Evolutionary conservation across 1,139 yeast species (phyloP).

Genomic region (Diutina siamensis): DNA sequence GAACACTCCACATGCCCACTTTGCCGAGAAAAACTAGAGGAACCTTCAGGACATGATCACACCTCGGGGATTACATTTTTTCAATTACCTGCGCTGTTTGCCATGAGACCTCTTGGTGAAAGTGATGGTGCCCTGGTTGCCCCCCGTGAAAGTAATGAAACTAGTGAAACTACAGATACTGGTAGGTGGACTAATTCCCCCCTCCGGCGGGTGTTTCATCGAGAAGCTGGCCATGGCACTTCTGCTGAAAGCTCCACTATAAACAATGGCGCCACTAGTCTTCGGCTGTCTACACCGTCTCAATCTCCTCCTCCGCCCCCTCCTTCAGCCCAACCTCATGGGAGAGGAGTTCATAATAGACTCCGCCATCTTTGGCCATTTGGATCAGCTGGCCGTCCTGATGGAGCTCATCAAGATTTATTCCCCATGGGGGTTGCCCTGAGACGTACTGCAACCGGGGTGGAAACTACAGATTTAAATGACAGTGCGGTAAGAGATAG

Average conservation of each 20-base stretch:
- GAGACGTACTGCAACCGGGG: neutral
- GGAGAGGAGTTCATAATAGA: neutral
- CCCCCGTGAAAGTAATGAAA: neutral
- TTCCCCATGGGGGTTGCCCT: constrained; percentile 4
- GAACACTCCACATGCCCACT: constrained; percentile 67
- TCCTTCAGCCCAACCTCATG: neutral
- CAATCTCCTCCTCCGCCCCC: neutral
- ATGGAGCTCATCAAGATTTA: neutral
- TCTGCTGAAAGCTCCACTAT: neutral
- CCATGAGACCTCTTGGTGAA: neutral
- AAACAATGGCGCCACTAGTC: neutral
- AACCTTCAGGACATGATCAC: neutral
- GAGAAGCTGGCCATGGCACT: neutral
- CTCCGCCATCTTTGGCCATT: neutral
- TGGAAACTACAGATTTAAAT: neutral
- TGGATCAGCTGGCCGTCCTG: neutral
- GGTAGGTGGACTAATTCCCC: too few relatives aligned
- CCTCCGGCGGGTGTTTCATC: neutral
- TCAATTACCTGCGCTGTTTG: neutral
- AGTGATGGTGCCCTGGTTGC: neutral
- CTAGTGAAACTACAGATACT: neutral
- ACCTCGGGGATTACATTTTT: neutral
- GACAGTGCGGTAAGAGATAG: too few relatives aligned
- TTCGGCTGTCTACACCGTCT: neutral
- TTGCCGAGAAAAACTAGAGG: constrained; percentile 35